phyloP scores from a whole-genome alignment of 1,139 yeast genomes.

The Saccharomycopsis phalli region DNA sequence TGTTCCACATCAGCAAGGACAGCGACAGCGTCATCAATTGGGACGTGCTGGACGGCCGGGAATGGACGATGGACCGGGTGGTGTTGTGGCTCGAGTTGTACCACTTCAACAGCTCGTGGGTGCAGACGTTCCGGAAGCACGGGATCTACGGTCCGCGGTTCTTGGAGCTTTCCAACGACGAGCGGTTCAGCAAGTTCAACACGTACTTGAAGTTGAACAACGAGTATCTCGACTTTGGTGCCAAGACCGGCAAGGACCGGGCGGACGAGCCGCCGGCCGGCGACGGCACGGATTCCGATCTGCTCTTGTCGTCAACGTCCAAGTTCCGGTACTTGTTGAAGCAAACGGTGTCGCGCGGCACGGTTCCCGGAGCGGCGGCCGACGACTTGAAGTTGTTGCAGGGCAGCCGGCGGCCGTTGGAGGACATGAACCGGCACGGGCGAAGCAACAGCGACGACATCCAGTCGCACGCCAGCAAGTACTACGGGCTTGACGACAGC shows the following conservation, averaged over 20 bases:
- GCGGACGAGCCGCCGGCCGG: background rate
- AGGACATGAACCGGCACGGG: constrained; percentile 10
- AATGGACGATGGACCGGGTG: constrained; percentile 68
- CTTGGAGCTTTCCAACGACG: constrained; percentile 61
- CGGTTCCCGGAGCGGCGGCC: background rate
- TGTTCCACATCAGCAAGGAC: constrained; percentile 11
- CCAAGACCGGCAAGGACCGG: no score
- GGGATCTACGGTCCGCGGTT: constrained; percentile 58
- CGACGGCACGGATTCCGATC: background rate
- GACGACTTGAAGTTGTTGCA: constrained; percentile 15
- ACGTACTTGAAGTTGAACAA: constrained; percentile 41
- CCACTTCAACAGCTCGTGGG: constrained; percentile 68
- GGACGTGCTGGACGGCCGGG: constrained; percentile 36
- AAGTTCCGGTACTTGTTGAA: constrained; percentile 18
- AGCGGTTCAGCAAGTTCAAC: constrained; percentile 39
- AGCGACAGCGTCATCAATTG: constrained; percentile 22
- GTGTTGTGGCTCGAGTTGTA: constrained; percentile 57
- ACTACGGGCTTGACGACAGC: constrained; percentile 1
- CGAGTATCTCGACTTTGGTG: constrained; percentile 23
- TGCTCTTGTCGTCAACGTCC: constrained; percentile 10
- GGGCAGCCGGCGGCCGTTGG: constrained; percentile 1
- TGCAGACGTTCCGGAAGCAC: constrained; percentile 47
- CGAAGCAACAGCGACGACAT: constrained; percentile 19
- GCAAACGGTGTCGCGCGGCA: constrained; percentile 6
- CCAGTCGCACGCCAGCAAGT: background rate